phyloP scores from a whole-genome alignment of 768 basidiomycete genomes.

The Kwoniella sp. region DNA sequence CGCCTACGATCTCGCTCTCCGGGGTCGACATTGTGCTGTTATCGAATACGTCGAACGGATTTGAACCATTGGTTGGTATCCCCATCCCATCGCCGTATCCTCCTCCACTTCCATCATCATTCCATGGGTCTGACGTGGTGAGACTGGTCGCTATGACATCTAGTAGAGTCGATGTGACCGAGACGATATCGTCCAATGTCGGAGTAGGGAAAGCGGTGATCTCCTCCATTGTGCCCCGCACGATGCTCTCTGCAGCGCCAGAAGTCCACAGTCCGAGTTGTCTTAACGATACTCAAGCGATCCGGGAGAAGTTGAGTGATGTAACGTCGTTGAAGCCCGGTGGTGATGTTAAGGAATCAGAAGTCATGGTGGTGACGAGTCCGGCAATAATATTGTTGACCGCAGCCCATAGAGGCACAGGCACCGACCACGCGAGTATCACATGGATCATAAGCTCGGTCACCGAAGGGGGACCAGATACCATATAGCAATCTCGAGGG shows the following conservation, averaged over 20 bases:
- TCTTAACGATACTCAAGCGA: no score
- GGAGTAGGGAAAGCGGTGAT: constrained; percentile 12
- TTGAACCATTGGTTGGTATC: constrained; percentile 13
- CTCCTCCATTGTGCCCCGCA: constrained; percentile 9
- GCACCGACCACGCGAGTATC: not conserved
- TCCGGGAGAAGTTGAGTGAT: no score
- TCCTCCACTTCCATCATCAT: not conserved
- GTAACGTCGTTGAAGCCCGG: no score
- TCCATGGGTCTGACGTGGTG: not conserved
- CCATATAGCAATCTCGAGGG: no score
- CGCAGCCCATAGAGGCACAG: not conserved
- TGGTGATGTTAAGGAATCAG: not conserved
- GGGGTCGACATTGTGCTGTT: constrained; percentile 19
- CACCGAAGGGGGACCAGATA: no score
- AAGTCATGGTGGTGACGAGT: not conserved
- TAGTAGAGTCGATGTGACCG: constrained; percentile 26
- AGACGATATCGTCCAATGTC: constrained; percentile 12
- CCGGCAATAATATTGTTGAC: constrained; percentile 3
- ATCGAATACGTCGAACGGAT: constrained; percentile 19
- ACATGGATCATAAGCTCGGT: no score
- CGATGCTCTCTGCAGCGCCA: no score
- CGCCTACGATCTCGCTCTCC: constrained; percentile 18
- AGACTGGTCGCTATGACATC: constrained; percentile 25
- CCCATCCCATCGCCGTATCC: constrained; percentile 1
- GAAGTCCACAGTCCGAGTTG: no score